These are phyloP conservation scores for Xylaria longipes DNA, from an alignment of 495 filamentous ascomycete genomes.

Conservation along the genomic window DNA sequence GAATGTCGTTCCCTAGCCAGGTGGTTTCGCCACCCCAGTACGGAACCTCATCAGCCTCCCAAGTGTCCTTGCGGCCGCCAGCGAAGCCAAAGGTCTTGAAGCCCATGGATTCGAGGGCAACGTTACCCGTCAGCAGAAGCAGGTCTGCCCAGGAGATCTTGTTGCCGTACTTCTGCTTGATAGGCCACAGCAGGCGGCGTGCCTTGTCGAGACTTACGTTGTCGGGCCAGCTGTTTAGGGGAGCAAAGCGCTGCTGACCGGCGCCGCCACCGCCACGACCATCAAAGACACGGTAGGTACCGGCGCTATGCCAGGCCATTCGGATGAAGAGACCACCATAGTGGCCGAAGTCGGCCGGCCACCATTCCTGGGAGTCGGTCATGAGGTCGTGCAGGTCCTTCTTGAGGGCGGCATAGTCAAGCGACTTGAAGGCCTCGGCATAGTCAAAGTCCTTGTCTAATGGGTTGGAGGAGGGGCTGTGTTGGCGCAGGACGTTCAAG, in stretches of 20 bases:
- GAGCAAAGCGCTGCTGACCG: conserved; percentile 76
- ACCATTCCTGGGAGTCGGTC: conserved; percentile 78
- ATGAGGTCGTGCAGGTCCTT: conserved; percentile 69
- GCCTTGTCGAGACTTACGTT: conserved; percentile 79
- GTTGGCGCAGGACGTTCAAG: conserved; percentile 75
- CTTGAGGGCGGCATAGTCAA: conserved; percentile 75
- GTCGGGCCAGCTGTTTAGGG: conserved; percentile 82
- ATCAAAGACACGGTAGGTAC: conserved; percentile 74
- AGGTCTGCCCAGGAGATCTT: conserved; percentile 81
- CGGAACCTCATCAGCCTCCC: conserved; percentile 72
- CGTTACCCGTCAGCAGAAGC: conserved; percentile 71
- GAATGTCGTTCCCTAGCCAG: conserved; percentile 73
- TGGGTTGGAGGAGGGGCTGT: conserved; percentile 66
- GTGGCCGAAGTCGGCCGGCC: conserved; percentile 79
- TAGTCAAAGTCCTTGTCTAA: conserved; percentile 68
- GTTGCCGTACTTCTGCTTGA: conserved; percentile 82
- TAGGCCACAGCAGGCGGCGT: conserved; percentile 76
- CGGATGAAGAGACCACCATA: conserved; percentile 79
- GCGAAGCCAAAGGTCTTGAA: conserved; percentile 75
- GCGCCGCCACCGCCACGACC: conserved; percentile 74
- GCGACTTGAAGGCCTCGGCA: conserved; percentile 68
- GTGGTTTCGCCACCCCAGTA: conserved; percentile 78
- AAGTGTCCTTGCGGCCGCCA: conserved; percentile 71
- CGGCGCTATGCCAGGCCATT: conserved; percentile 79
- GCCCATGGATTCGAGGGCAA: conserved; percentile 77